Percentiles rank a stretch among this genome's conserved stretches.
These are phyloP conservation scores for Thraustochytrium sp. DNA, from an alignment of 352 stramenopile species.

Conservation along the genomic window DNA sequence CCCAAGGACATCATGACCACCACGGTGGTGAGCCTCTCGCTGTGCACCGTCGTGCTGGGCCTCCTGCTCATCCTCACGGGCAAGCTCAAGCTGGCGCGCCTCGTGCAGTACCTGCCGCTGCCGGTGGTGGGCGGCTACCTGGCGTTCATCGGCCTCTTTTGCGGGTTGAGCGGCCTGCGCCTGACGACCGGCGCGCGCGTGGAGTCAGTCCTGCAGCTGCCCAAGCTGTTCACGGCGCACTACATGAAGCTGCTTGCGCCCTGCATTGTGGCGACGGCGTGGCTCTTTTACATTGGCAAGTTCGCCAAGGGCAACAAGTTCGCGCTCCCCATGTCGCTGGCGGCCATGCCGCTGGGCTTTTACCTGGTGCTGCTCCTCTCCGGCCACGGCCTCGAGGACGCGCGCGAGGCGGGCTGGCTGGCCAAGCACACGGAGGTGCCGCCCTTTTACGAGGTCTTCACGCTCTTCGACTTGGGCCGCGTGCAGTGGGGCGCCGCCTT, in stretches of 20 bases:
- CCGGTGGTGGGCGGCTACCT: slow-evolving; percentile 95
- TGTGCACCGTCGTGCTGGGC: slow-evolving; percentile 82
- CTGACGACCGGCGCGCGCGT: slow-evolving; percentile 54
- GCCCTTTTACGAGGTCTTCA: slow-evolving; percentile 52
- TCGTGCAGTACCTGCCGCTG: slow-evolving; percentile 93
- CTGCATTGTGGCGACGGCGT: slow-evolving; percentile 58
- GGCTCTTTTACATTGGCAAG: slow-evolving; percentile 57
- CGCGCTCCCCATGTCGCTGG: slow-evolving; percentile 52
- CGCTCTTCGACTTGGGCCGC: slow-evolving; percentile 70
- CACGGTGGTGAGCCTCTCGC: slow-evolving; percentile 79
- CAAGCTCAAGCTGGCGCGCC: slow-evolving; percentile 80
- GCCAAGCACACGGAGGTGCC: slow-evolving; percentile 54
- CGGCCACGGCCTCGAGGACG: slow-evolving; percentile 75
- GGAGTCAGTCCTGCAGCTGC: slow-evolving; percentile 45
- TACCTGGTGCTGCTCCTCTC: slow-evolving; percentile 72
- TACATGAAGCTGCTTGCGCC: slow-evolving; percentile 55
- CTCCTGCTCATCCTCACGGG: slow-evolving; percentile 86
- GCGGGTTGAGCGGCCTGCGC: slow-evolving; percentile 52
- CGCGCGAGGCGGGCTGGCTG: slow-evolving; percentile 82
- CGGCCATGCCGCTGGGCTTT: slow-evolving; percentile 74
- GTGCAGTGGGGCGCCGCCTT: slow-evolving; percentile 73
- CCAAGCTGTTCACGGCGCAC: slow-evolving; percentile 43
- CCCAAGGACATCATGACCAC: slow-evolving; percentile 75
- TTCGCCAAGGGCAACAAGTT: slow-evolving; percentile 55
- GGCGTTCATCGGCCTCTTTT: slow-evolving; percentile 93